Conservation (phyloP, 768 basidiomycete species). For the Crucibulum laeve region DNA sequence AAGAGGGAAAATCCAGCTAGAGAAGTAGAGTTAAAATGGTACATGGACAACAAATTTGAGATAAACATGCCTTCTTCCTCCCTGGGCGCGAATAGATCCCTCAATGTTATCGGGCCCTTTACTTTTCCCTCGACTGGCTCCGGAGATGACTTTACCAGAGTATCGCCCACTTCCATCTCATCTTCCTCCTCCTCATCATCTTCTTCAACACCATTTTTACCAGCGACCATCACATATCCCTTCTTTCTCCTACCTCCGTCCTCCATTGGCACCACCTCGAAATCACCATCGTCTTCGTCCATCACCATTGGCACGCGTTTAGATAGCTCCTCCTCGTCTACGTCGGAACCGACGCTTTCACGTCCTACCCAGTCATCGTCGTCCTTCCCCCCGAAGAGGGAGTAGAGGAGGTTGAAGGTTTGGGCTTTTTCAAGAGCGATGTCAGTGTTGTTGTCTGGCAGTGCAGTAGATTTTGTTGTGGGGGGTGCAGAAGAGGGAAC, state of each 20-base stretch:
- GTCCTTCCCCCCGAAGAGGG: constrained; percentile 45
- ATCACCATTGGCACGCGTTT: constrained; percentile 16
- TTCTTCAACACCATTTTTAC: constrained; percentile 3
- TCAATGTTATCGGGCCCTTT: constrained; percentile 39
- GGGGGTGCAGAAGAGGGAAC: not conserved
- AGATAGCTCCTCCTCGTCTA: constrained; percentile 37
- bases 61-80: constrained; percentile 57
- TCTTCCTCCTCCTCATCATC: constrained; percentile 10
- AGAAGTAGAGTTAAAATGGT: constrained; percentile 1
- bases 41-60: not conserved
- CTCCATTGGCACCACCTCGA: constrained; percentile 30
- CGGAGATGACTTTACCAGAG: not conserved
- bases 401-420: constrained; percentile 43
- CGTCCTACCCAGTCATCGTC: constrained; percentile 55
- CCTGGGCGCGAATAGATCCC: constrained; percentile 70
- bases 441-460: constrained; percentile 18
- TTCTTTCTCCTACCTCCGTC: constrained; percentile 10
- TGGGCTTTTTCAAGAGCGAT: constrained; percentile 40
- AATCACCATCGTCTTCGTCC: constrained; percentile 22
- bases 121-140: constrained; percentile 6
- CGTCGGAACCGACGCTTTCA: constrained; percentile 55
- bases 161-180: constrained; percentile 4
- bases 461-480: not conserved
- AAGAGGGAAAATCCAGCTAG: constrained; percentile 72
- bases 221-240: not conserved